phyloP scores from a whole-genome alignment of 352 stramenopile genomes.

The Halophytophthora batemanensis region DNA sequence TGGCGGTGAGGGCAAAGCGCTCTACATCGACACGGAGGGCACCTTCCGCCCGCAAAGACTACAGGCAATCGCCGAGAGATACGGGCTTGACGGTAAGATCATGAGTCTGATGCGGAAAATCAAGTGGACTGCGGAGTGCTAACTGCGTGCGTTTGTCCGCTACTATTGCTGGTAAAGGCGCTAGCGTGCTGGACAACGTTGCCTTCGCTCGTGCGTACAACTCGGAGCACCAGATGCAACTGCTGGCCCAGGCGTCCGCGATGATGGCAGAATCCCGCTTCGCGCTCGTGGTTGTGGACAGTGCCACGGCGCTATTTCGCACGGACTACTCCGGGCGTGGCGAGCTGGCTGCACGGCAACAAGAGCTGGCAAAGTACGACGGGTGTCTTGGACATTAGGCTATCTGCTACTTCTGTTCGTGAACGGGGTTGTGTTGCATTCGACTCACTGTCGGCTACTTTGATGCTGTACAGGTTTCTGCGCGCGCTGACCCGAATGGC shows the following conservation, averaged over 20 bases:
- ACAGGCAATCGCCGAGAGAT: slow-evolving; percentile 97
- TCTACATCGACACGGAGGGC: slow-evolving; percentile 99
- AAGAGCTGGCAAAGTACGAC: slow-evolving; percentile 80
- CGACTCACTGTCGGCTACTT: neutral
- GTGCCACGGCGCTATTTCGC: slow-evolving; percentile 96
- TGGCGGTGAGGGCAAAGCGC: slow-evolving; percentile 96
- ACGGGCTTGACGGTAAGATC: slow-evolving; percentile 95
- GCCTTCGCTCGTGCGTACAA: slow-evolving; percentile 99
- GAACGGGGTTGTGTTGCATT: no score
- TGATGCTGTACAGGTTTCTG: slow-evolving; percentile 88
- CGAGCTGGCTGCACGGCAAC: slow-evolving; percentile 94
- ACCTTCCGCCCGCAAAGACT: slow-evolving; percentile 97
- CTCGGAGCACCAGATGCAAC: slow-evolving; percentile 98
- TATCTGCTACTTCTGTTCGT: no score
- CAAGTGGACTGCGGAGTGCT: no score
- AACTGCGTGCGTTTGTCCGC: no score
- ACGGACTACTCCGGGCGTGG: slow-evolving; percentile 98
- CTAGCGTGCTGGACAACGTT: slow-evolving; percentile 98
- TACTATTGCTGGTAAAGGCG: no score
- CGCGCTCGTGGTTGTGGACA: slow-evolving; percentile 96
- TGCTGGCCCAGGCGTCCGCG: slow-evolving; percentile 96
- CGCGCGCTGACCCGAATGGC: slow-evolving; percentile 95
- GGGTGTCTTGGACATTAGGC: no score
- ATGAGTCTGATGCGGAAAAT: no score
- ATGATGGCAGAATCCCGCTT: slow-evolving; percentile 99